phyloP scores from a whole-genome alignment of 2,329 filamentous ascomycete species.

The Venturiaceae sp. region DNA sequence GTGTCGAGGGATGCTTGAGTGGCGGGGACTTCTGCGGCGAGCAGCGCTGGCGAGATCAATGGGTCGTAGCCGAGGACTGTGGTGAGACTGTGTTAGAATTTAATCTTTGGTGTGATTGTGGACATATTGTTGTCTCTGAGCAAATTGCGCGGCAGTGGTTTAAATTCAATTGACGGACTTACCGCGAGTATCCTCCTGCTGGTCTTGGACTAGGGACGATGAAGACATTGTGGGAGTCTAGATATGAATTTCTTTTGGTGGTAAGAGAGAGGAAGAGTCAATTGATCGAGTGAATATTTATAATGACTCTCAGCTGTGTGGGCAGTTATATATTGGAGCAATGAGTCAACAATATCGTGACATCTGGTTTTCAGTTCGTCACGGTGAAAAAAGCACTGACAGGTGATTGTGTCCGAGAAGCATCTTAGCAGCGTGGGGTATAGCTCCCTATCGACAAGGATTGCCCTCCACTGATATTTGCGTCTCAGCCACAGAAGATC shows the following conservation, averaged over 20 bases:
- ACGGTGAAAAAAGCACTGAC: background rate
- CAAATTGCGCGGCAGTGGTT: too few relatives aligned
- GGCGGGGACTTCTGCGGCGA: slow-evolving; percentile 74
- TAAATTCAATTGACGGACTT: slow-evolving; percentile 1
- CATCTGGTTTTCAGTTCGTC: too few relatives aligned
- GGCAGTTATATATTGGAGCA: background rate
- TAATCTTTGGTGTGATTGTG: background rate
- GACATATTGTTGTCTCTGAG: background rate
- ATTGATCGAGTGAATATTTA: background rate
- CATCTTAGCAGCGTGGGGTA: too few relatives aligned
- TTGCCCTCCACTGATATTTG: too few relatives aligned
- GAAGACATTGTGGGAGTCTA: background rate
- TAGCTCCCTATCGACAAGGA: too few relatives aligned
- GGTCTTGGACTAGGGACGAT: background rate
- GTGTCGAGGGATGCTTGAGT: slow-evolving; percentile 52
- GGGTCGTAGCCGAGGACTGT: slow-evolving; percentile 89
- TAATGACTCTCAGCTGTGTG: background rate
- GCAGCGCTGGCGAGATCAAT: slow-evolving; percentile 77
- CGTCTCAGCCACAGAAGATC: too few relatives aligned
- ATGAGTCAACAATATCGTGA: background rate
- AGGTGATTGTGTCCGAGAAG: too few relatives aligned
- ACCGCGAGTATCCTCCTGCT: background rate
- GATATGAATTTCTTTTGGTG: too few relatives aligned
- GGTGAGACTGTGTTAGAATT: background rate
- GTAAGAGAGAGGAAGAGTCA: background rate